These are phyloP conservation scores for Capsicum rhomboideum DNA, from an alignment of 257 asterid species.

Conservation along the genomic window DNA sequence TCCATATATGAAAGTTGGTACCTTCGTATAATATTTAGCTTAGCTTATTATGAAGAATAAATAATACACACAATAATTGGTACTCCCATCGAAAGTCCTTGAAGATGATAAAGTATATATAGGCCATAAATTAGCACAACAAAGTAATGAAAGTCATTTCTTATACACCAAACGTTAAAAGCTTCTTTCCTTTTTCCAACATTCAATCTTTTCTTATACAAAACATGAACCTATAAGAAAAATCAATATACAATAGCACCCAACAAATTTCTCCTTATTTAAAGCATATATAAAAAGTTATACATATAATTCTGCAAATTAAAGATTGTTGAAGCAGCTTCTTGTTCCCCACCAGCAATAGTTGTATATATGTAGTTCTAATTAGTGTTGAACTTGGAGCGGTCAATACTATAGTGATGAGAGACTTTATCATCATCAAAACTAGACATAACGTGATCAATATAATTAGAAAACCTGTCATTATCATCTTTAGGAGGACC, in stretches of 20 bases:
- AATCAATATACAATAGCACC: neutral
- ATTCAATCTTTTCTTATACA: neutral
- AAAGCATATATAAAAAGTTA: neutral
- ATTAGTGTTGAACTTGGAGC: constrained; percentile 29
- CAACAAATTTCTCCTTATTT: neutral
- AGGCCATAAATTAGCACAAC: neutral
- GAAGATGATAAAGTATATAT: neutral
- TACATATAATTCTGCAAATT: neutral
- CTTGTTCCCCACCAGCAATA: neutral
- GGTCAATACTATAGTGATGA: neutral
- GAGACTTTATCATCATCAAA: constrained; percentile 23
- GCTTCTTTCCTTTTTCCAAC: neutral
- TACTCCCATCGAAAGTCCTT: neutral
- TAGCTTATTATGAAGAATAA: neutral
- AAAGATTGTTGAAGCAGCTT: neutral
- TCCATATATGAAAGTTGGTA: neutral
- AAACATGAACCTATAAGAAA: neutral
- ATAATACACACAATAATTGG: neutral
- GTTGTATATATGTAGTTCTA: constrained; percentile 15
- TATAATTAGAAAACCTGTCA: constrained; percentile 22
- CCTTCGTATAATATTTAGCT: neutral
- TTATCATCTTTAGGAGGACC: neutral
- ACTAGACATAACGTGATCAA: constrained; percentile 16
- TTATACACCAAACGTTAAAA: neutral
- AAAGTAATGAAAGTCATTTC: neutral